Percentiles rank a stretch among this genome's conserved stretches.
Evolutionary conservation across 768 basidiomycete species (phyloP).

Genomic region (Clitopilus hobsonii): DNA sequence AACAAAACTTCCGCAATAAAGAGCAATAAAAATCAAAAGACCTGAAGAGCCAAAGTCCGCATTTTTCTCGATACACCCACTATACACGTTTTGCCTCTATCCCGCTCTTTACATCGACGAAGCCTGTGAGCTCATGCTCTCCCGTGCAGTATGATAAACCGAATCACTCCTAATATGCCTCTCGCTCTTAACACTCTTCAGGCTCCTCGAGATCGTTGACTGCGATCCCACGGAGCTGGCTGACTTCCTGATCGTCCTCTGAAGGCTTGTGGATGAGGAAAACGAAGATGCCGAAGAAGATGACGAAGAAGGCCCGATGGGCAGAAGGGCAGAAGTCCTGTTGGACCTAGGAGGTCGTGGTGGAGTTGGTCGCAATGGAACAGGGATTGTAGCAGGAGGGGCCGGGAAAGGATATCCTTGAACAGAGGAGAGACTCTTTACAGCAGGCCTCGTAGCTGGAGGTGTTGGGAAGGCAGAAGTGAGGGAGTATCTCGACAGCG

Average conservation of each 20-base stretch:
- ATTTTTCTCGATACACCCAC: not conserved
- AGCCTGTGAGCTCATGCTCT: conserved; percentile 1
- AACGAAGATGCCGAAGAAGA: not conserved
- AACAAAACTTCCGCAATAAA: not conserved
- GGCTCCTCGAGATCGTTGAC: not conserved
- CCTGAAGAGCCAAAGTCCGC: not conserved
- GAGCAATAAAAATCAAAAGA: not conserved
- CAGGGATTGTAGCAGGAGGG: not conserved
- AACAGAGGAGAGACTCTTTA: not conserved
- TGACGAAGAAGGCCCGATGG: not conserved
- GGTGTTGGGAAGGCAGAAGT: not conserved
- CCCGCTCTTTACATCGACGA: not conserved
- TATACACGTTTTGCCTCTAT: not conserved
- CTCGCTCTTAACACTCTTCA: not conserved
- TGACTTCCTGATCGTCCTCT: not conserved
- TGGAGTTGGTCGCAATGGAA: not conserved
- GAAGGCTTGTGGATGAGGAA: not conserved
- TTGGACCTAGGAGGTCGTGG: not conserved
- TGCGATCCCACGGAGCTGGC: not conserved
- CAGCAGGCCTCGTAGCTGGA: not conserved
- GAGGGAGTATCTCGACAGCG: not conserved
- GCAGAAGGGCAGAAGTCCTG: not conserved
- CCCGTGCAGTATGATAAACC: not conserved
- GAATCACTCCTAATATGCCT: not conserved
- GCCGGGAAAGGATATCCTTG: not conserved